Evolutionary conservation across 2,329 filamentous ascomycete genomes (phyloP), one percentile per base, ranked within the genome.

Genomic region (Aspergillus uvarum): DNA sequence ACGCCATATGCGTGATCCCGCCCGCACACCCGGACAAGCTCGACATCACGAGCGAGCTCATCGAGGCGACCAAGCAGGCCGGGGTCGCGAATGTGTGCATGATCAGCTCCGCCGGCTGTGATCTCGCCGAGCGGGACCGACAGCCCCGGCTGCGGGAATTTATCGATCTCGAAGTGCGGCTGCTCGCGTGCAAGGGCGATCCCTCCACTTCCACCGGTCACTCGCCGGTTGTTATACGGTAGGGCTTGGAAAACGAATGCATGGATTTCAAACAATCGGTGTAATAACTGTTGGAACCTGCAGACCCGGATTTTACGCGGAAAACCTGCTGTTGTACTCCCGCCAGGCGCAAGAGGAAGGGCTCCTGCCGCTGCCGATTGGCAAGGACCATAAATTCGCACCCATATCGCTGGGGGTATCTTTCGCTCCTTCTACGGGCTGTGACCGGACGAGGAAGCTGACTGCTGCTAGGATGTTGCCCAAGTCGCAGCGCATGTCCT

Each of bases 71-170:
- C 2, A 80, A 79, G 64, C 76, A 77, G 59, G 79, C 80, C 0
- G 70, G 74, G 10, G 72, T 83, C 21, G 69, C 70, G 5, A 83
- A 83, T 62, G 74, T 81, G 6, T 72, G 76, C 60, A 76, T 83
- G 44, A 74, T 84, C 57, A 82, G 79, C 65, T 77, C 80, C 6
- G 81, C 74, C 0, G 81, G 80, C 0, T 81, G 79, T 48, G 81
- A 84, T 68, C 78, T 83, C 56, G 82, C 82, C 0, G 80, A 83
- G 63, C 68, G 73, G 6, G 65, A 79, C 31, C 80, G 72, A 63
- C 82, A 85, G 72, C 82, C 81, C 2, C 70, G 75, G 1, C 67
- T 84, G 31, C 72, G 82, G 0, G 79, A 83, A 71, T 84, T 84
- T 63, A 78, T 84, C 50, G 79, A 83, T 52, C 66, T 84, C 5